Evolutionary conservation across 345 rosid genomes (phyloP), one percentile per base, ranked within the genome.

Genomic region (Linum tenue): DNA sequence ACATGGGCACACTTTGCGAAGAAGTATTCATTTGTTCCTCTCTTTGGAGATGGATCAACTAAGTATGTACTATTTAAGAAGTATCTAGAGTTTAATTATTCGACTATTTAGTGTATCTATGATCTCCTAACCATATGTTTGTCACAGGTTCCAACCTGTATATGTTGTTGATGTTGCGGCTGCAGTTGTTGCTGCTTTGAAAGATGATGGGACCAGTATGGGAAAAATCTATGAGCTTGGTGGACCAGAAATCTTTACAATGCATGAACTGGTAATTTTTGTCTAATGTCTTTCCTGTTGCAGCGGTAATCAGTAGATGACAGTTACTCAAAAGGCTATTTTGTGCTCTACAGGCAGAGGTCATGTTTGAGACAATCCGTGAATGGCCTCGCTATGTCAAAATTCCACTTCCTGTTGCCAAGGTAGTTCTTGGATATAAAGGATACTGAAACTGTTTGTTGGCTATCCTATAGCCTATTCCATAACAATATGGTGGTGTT

Each of bases 111-210:
- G 16, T 57, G 50, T 39, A 15, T 44, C 55, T 61, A 22, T 74
- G 2, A 63, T 59, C 39, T 70, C 65, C 75, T 73, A 12, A 81
- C 70, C 3, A 17, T 72, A 57, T 55, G 16, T 74, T 67, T 5
- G 51, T 65, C 76, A 76, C 87, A 95, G 99, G 85, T 84, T 95
- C 73, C 95, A 95, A 72, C 97, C 97, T 14, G 96, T 91, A 51
- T 95, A 80, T 79, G 99, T 95, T 75, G 79, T 86, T 43, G 99
- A 95, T 82, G 91, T 84, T 80, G 99, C 96, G 82, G 89, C 82
- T 79, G 97, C 92, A 60, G 72, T 95, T 63, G 61, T 89, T 66
- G 84, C 96, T 43, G 92, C 97, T 69, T 75, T 95, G 77, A 91
- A 89, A 73, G 97, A 91, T 79, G 91, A 95, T 75, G 99, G 94